phyloP scores from a whole-genome alignment of 2,329 filamentous ascomycete genomes.

The Microcyclosporella mali region DNA sequence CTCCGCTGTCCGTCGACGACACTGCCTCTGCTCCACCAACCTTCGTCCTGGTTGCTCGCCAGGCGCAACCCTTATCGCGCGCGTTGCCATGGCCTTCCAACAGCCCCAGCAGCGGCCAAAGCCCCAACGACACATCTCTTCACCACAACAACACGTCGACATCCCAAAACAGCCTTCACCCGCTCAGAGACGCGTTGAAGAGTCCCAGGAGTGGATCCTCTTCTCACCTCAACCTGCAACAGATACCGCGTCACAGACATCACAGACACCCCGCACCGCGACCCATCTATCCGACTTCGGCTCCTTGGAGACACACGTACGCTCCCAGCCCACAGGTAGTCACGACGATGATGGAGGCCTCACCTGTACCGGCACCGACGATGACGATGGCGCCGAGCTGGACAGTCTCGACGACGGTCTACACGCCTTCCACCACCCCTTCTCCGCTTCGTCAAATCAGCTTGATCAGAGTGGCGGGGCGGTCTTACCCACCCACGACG shows the following conservation, averaged over 20 bases:
- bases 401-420: slow-evolving; percentile 92
- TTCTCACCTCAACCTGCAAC: slow-evolving; percentile 65
- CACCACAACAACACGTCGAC: slow-evolving; percentile 13
- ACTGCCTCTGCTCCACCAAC: slow-evolving; percentile 1
- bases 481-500: slow-evolving; percentile 86
- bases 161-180: slow-evolving; percentile 27
- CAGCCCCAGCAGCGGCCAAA: slow-evolving; percentile 19
- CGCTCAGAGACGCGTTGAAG: slow-evolving; percentile 50
- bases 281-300: slow-evolving; percentile 76
- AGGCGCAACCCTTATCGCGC: slow-evolving; percentile 8
- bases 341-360: slow-evolving; percentile 37
- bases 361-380: slow-evolving; percentile 39
- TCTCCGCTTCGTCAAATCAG: slow-evolving; percentile 40
- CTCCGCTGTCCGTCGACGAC: background rate
- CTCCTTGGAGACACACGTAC: slow-evolving; percentile 64
- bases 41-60: slow-evolving; percentile 6
- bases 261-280: slow-evolving; percentile 58
- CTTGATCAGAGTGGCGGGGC: slow-evolving; percentile 55
- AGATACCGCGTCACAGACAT: slow-evolving; percentile 61
- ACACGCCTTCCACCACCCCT: slow-evolving; percentile 70
- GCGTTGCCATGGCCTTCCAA: slow-evolving; percentile 19
- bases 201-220: slow-evolving; percentile 91
- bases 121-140: slow-evolving; percentile 14
- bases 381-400: slow-evolving; percentile 61
- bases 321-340: slow-evolving; percentile 43